phyloP scores from a whole-genome alignment of 371 early-diverging fungal species.

The Smittium culicis region DNA sequence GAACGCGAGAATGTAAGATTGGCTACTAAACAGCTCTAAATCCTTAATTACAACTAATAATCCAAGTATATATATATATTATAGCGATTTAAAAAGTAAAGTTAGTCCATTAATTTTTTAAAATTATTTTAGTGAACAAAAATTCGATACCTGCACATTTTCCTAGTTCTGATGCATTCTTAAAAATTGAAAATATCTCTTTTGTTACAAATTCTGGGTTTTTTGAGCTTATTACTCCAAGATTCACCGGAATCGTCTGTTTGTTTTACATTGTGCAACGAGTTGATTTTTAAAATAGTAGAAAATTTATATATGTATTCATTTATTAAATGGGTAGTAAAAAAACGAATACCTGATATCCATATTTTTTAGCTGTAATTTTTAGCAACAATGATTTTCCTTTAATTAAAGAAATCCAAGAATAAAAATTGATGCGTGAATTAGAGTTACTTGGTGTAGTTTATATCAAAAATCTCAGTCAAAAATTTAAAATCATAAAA shows the following conservation, averaged over 20 bases:
- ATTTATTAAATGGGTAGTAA: not conserved
- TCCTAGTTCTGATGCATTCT: not conserved
- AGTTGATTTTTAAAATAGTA: no score
- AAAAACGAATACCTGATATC: not conserved
- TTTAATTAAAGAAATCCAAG: not conserved
- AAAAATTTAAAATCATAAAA: no score
- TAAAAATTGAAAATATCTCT: not conserved
- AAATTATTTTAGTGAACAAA: no score
- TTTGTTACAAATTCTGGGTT: not conserved
- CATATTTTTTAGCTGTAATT: not conserved
- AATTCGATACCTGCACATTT: not conserved
- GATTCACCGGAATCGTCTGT: not conserved
- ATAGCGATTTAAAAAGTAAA: no score
- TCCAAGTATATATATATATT: no score
- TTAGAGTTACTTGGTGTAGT: no score
- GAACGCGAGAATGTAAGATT: not conserved
- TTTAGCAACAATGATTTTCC: constrained; percentile 7
- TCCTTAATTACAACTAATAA: not conserved
- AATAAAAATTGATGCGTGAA: no score
- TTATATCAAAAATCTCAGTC: no score
- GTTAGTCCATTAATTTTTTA: no score
- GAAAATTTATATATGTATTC: not conserved
- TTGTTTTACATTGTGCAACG: no score
- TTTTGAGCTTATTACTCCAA: not conserved
- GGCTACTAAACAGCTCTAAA: not conserved